Evolutionary conservation across 2,329 filamentous ascomycete species (phyloP).

Genomic region (Colletotrichum sidae): DNA sequence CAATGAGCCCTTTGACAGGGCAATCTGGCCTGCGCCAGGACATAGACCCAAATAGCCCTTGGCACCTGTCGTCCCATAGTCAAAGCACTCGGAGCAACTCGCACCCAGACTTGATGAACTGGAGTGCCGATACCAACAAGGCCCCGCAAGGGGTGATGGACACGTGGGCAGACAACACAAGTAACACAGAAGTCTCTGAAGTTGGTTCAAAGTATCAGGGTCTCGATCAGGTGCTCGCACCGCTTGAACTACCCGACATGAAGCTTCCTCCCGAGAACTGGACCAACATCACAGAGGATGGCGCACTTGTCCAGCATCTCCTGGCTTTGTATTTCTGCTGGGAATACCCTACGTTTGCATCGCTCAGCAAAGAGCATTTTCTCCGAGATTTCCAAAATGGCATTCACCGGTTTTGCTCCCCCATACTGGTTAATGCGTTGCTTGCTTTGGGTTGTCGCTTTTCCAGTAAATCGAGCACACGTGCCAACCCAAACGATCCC

Average conservation of each 20-base stretch:
- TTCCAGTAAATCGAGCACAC: conserved; percentile 72
- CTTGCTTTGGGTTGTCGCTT: conserved; percentile 76
- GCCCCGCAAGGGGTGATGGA: conserved; percentile 60
- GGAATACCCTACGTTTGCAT: conserved; percentile 80
- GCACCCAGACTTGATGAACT: conserved; percentile 59
- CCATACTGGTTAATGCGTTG: conserved; percentile 74
- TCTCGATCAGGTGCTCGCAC: conserved; percentile 61
- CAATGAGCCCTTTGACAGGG: conserved; percentile 47
- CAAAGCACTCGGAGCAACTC: conserved; percentile 61
- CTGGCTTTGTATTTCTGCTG: conserved; percentile 79
- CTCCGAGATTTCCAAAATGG: conserved; percentile 73
- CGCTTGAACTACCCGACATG: conserved; percentile 56
- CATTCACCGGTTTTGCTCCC: conserved; percentile 73
- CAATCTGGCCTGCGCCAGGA: conserved; percentile 50
- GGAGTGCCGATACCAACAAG: conserved; percentile 53
- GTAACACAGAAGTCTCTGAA: conserved; percentile 45
- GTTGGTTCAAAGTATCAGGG: conserved; percentile 43
- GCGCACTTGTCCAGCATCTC: conserved; percentile 70
- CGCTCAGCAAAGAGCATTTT: conserved; percentile 79
- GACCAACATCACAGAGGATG: conserved; percentile 71
- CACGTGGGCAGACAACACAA: conserved; percentile 59
- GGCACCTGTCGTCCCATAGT: conserved; percentile 60
- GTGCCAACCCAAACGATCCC: conserved; percentile 70
- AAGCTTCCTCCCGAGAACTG: conserved; percentile 60
- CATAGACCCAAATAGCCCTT: conserved; percentile 58